Evolutionary conservation across 202 grass and related monocot species (phyloP), one percentile per base, ranked within the genome.

Genomic region (Bolboschoenoplectus hybrid): DNA sequence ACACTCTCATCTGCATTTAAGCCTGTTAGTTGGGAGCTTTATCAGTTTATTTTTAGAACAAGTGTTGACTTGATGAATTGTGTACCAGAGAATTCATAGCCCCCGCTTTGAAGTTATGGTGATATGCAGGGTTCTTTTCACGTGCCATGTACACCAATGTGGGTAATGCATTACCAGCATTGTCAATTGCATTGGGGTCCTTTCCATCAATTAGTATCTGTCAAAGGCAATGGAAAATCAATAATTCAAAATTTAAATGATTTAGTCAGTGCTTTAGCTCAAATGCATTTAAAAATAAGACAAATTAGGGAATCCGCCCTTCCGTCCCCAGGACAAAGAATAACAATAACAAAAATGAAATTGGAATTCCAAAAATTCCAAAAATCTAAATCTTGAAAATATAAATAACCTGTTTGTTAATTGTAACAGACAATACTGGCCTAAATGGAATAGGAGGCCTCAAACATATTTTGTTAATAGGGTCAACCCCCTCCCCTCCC

Each of bases 81-180:
- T n/a, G 0, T 85, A 97, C 95, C 95, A 97, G 73, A 84, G 95
- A 77, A 72, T 98, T 95, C 87, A 98, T 64, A 20, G 95, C 91
- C 58, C 95, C 95, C 85, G 93, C 95, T 91, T 98, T 98, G 83
- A 95, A 98, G 78, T 98, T 81, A 67, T 93, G 91, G 41, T 95
- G 82, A 47, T 89, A 80, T 16, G 84, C 72, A 74, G 90, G 88
- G 47, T 82, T 92, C 82, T 92, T 95, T 85, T 97, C 95, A 1
- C 95, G 90, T 47, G 95, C 81, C 87, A 93, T 92, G 85, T 95
- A 93, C 40, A 92, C 95, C 69, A 97, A 77, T 81, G 88, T 92
- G 13, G 92, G 95, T 43, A 95, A 70, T 26, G 53, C 56, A 80
- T 81, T 87, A 80, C 91, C 95, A 53, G 88, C 81, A 8, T 85